Base-by-base conservation (phyloP, 2,329 filamentous ascomycete species). In the Uncinocarpus reesii region DNA sequence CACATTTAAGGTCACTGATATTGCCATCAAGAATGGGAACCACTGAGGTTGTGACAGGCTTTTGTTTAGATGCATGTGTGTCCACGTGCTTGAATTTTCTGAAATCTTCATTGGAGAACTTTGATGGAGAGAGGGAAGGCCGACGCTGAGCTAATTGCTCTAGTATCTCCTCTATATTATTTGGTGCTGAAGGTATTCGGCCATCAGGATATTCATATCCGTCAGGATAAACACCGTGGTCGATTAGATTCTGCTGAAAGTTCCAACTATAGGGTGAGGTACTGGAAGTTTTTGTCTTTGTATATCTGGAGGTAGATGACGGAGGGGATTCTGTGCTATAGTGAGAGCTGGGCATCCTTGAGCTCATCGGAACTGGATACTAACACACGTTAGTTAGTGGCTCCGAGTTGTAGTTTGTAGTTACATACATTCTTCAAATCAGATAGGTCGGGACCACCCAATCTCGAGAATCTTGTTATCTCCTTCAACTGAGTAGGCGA, bases 111-210 rank as follows among this genome's bases (percentile, higher is more conserved):
- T 64, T 52, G 1, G 61, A 55, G 53, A 68, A 66, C 28, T 53
- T 42, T 21, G 64, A 66, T 32, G 58, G 60, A 21, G 63, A 69
- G 52, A 70, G 63, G n/a, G 65, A 68, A n/a, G 52, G 47, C 54
- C 63, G 58, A 18, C 31, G 58, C 29, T 49, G 49, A 16, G 50
- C 47, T 18, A 68, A 40, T 45, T 56, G 59, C 35, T 55, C 43
- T 15, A 53, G 53, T 16, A 65, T 51, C 7, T 34, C 31, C 8
- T 10, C 13, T n/a, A 7, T 13, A 34, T 34, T 34, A 5, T n/a
- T n/a, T 34, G 61, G 63, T 49, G 57, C 52, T 40, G 56, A 31
- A 16, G 61, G 52, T 26, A 52, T 37, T 36, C 47, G 40, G 13
- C 57, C 57, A 57, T 59, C 51, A 7, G 49, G 55, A 50, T 57